Evolutionary conservation across 306 rosid genomes (phyloP), one percentile per base, ranked within the genome.

Genomic region (Vicia villosa): DNA sequence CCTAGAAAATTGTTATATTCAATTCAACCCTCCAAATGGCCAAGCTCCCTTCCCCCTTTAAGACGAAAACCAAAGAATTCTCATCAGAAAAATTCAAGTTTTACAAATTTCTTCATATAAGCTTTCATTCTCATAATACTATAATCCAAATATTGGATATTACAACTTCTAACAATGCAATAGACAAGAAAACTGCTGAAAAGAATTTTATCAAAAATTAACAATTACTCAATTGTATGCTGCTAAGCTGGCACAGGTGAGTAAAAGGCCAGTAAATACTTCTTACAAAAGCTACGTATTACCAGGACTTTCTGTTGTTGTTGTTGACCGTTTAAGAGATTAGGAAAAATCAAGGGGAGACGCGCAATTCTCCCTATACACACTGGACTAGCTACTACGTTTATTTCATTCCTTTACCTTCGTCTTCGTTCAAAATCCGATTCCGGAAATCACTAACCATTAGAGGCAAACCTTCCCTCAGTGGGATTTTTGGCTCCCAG

Each of bases 361-460:
- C 16, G 20, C 5, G 15, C 66, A 16, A 68, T 70, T 73, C 80
- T 66, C 82, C 83, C 82, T 83, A 75, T 83, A 83, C 88, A 82
- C 58, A 51, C 60, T 36, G 38, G 71, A 30, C 70, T 60, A 17
- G 19, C 51, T 74, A 15, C 69, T 74, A 26, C 63, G 51, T 66
- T 78, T 82, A 84, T 80, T 80, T 59, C 80, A 81, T 77, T 41
- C 87, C 88, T 72, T 84, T 91, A 64, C 99, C 97, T 91, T 86
- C 97, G 12, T 89, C 92, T 83, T 91, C 99, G 42, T 89, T 95
- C 82, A 95, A 80, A 83, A 95, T 95, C 66, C 97, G 97, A 75
- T 91, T 87, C 61, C 82, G 96, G 84, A 95, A 95, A 82, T 95
- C 97, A 70, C 72, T 83, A 70, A 95, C 99, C 99, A 95, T 95